These are phyloP conservation scores for Neurospora sp. DNA, from an alignment of 495 filamentous ascomycete genomes.

Conservation along the genomic window DNA sequence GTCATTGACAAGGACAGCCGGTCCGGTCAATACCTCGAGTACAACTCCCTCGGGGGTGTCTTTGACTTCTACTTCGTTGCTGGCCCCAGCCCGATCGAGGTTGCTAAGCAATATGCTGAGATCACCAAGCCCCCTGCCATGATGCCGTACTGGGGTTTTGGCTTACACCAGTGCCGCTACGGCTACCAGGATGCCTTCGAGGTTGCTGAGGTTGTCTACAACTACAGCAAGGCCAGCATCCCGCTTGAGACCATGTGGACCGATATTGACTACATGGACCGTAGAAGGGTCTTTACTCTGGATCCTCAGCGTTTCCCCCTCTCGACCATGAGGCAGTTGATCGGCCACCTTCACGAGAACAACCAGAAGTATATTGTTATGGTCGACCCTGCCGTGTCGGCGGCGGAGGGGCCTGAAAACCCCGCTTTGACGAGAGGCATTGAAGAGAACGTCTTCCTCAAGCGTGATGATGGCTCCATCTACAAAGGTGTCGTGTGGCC, in stretches of 20 bases:
- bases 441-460: conserved; percentile 54
- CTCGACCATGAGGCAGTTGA: conserved; percentile 54
- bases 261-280: conserved; percentile 74
- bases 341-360: conserved; percentile 60
- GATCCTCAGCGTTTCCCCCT: conserved; percentile 66
- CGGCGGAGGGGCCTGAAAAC: conserved; percentile 59
- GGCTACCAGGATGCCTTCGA: conserved; percentile 70
- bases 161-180: conserved; percentile 77
- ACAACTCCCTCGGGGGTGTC: conserved; percentile 72
- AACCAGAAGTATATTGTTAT: conserved; percentile 77
- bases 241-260: conserved; percentile 88
- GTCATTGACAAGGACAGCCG: conserved; percentile 57
- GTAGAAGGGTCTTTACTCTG: conserved; percentile 58
- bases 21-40: conserved; percentile 67
- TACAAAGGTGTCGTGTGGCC: conserved; percentile 82
- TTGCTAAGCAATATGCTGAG: conserved; percentile 63
- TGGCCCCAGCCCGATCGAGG: conserved; percentile 61
- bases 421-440: conserved; percentile 53
- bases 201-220: conserved; percentile 69
- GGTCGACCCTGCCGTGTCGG: conserved; percentile 77
- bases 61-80: conserved; percentile 79
- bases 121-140: conserved; percentile 60
- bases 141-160: conserved; percentile 81
- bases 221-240: conserved; percentile 66
- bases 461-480: conserved; percentile 50